Evolutionary conservation across 2,329 filamentous ascomycete genomes (phyloP).

Genomic region (Fusarium duplospermum): DNA sequence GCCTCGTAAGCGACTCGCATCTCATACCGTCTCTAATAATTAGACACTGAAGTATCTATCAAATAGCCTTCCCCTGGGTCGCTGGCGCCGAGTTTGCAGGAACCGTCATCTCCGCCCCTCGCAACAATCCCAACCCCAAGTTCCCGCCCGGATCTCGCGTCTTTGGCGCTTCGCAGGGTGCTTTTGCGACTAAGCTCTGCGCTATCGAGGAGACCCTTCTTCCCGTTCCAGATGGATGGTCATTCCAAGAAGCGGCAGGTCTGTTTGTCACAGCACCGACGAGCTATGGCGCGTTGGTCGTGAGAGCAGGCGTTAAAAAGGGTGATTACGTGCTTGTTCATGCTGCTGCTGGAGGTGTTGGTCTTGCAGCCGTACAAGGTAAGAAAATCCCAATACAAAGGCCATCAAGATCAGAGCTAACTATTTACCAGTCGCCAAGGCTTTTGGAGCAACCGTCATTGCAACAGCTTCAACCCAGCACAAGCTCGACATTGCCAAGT

Average conservation of each 20-base stretch:
- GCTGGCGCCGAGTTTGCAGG: constrained; percentile 90
- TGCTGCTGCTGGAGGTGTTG: constrained; percentile 91
- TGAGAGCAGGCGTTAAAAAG: constrained; percentile 78
- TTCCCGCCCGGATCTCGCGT: constrained; percentile 85
- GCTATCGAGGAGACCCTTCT: constrained; percentile 75
- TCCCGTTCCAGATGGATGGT: constrained; percentile 84
- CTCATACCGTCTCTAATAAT: not conserved
- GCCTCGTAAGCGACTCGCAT: constrained; percentile 63
- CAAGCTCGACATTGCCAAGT: constrained; percentile 82
- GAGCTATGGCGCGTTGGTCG: constrained; percentile 84
- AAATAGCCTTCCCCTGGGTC: constrained; percentile 81
- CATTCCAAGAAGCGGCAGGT: constrained; percentile 85
- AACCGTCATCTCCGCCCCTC: constrained; percentile 75
- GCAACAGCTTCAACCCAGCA: constrained; percentile 85
- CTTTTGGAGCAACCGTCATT: constrained; percentile 90
- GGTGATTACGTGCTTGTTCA: constrained; percentile 92
- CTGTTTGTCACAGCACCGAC: constrained; percentile 94
- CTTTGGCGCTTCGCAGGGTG: constrained; percentile 88
- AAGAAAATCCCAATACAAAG: constrained; percentile 9
- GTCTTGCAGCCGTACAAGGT: constrained; percentile 88
- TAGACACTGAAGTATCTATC: not conserved
- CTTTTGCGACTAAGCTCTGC: constrained; percentile 82
- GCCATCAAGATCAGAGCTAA: not conserved
- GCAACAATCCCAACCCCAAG: constrained; percentile 59
- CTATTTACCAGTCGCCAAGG: constrained; percentile 77